A percentile compares a stretch with the other conserved stretches of the same genome.
These are phyloP conservation scores for Mycosphaerella sp. DNA, from an alignment of 2,329 filamentous ascomycete genomes.

Conservation along the genomic window DNA sequence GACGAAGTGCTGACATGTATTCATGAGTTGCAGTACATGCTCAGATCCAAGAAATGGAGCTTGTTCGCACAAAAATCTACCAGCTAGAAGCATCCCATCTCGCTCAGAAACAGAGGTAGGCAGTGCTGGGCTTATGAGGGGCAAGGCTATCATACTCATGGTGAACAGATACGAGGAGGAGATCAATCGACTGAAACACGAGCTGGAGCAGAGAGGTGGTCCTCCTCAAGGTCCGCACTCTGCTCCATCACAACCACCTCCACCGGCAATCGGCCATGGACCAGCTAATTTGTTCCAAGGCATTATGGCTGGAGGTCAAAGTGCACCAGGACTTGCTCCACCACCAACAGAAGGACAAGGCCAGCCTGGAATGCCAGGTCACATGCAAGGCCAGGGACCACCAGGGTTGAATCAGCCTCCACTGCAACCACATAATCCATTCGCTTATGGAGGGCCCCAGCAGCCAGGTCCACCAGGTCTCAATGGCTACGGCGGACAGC, in stretches of 20 bases:
- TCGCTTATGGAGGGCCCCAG: slow-evolving; percentile 54
- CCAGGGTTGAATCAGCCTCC: slow-evolving; percentile 55
- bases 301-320: slow-evolving; percentile 89
- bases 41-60: slow-evolving; percentile 91
- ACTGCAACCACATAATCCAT: slow-evolving; percentile 59
- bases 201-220: slow-evolving; percentile 69
- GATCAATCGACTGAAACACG: slow-evolving; percentile 74
- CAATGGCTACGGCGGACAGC: slow-evolving; percentile 76
- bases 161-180: slow-evolving; percentile 81
- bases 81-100: slow-evolving; percentile 86
- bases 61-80: slow-evolving; percentile 89
- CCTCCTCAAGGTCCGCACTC: slow-evolving; percentile 61
- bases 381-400: slow-evolving; percentile 70
- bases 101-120: slow-evolving; percentile 85
- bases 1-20: slow-evolving; percentile 12
- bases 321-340: slow-evolving; percentile 71
- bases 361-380: slow-evolving; percentile 50
- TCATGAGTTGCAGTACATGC: slow-evolving; percentile 59
- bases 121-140: slow-evolving; percentile 16
- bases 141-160: slow-evolving; percentile 17
- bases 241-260: slow-evolving; percentile 75
- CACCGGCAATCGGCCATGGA: slow-evolving; percentile 79
- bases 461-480: slow-evolving; percentile 55
- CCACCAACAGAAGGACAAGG: slow-evolving; percentile 52
- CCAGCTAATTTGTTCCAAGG: slow-evolving; percentile 87